Conservation (phyloP, 225 moss, liverwort and hornwort genomes). For the Pseudoscleropodium purum region DNA sequence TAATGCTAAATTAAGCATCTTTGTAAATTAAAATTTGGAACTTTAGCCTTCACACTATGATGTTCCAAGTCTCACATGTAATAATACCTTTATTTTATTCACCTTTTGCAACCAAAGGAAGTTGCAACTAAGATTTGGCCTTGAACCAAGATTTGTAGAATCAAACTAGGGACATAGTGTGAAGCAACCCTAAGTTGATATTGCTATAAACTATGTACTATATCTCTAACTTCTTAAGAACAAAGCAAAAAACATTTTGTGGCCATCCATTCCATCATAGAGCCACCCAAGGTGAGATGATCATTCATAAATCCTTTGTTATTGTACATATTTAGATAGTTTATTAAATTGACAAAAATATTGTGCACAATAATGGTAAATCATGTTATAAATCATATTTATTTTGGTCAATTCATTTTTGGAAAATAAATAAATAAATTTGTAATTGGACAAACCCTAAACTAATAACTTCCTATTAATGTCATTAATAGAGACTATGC, state of each 20-base stretch:
- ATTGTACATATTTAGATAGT: background rate
- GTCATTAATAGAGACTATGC: background rate
- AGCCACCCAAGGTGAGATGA: background rate
- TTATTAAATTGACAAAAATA: background rate
- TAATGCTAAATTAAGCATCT: background rate
- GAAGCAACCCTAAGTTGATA: accelerated
- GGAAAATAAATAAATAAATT: background rate
- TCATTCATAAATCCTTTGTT: background rate
- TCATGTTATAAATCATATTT: background rate
- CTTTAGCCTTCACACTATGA: background rate
- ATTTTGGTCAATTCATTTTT: background rate
- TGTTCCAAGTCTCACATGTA: background rate
- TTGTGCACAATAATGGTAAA: no score
- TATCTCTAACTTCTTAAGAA: background rate
- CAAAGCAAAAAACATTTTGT: background rate
- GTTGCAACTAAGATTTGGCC: background rate
- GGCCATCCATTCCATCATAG: accelerated
- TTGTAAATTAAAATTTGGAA: background rate
- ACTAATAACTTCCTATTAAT: background rate
- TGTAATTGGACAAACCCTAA: background rate
- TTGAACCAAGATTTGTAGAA: background rate
- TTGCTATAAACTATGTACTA: background rate
- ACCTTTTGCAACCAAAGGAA: background rate
- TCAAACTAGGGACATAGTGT: background rate
- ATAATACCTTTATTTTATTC: background rate